Conservation (phyloP, 2,329 filamentous ascomycete species). For the Xylariaceae sp. region DNA sequence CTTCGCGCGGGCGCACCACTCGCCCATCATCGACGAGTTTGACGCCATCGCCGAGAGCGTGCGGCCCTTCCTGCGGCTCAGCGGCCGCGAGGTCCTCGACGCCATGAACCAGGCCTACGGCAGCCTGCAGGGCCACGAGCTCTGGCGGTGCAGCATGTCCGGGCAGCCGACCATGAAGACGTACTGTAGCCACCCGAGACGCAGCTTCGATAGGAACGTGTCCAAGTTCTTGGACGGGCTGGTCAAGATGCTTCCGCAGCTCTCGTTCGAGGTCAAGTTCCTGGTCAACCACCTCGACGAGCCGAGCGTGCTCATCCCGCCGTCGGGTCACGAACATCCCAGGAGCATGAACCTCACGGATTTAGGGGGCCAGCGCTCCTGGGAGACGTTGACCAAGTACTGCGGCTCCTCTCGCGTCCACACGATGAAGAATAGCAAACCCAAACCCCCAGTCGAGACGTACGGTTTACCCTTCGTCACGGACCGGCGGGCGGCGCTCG, state of each 20-base stretch:
- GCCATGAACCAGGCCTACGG: slow-evolving; percentile 27
- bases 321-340: slow-evolving; percentile 9
- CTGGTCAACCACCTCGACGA: slow-evolving; percentile 46
- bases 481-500: slow-evolving; percentile 22
- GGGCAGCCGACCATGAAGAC: slow-evolving; percentile 24
- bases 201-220: slow-evolving; percentile 32
- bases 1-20: slow-evolving; percentile 35
- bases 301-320: slow-evolving; percentile 36
- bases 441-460: not conserved
- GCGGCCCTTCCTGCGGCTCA: slow-evolving; percentile 36
- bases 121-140: slow-evolving; percentile 25
- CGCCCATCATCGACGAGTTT: slow-evolving; percentile 46
- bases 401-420: slow-evolving; percentile 20
- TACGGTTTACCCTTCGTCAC: slow-evolving; percentile 35
- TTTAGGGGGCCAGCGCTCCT: slow-evolving; percentile 27
- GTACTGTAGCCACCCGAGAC: slow-evolving; percentile 30
- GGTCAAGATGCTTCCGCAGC: slow-evolving; percentile 20
- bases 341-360: slow-evolving; percentile 24
- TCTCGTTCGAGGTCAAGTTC: slow-evolving; percentile 36
- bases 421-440: not conserved
- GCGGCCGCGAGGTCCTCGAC: slow-evolving; percentile 29
- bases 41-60: slow-evolving; percentile 38
- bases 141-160: slow-evolving; percentile 35
- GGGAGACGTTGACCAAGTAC: slow-evolving; percentile 28
- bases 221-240: slow-evolving; percentile 29